phyloP scores from a whole-genome alignment of 2,329 filamentous ascomycete genomes.

The Aspergillus quadricinctus region DNA sequence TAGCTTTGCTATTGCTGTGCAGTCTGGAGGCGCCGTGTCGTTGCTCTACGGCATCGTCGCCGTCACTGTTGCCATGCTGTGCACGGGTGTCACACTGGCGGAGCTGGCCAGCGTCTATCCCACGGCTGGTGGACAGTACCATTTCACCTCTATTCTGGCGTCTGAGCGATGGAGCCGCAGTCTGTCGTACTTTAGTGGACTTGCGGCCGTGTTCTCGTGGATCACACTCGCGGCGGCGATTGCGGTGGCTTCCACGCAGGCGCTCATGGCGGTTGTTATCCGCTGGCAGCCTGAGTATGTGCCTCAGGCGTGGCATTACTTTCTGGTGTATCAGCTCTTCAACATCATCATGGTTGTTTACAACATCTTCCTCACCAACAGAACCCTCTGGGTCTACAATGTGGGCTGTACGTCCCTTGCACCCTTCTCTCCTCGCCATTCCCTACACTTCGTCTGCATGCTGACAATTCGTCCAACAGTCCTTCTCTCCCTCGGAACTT shows the following conservation, averaged over 20 bases:
- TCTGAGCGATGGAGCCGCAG: conserved; percentile 19
- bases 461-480: conserved; percentile 7
- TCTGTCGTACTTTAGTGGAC: conserved; percentile 19
- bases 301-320: conserved; percentile 18
- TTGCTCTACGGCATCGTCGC: conserved; percentile 20
- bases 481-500: conserved; percentile 16
- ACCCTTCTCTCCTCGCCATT: too few relatives aligned
- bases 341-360: conserved; percentile 14
- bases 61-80: conserved; percentile 18
- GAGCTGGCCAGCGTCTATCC: conserved; percentile 27
- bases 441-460: background rate
- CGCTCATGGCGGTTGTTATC: conserved; percentile 20
- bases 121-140: conserved; percentile 27
- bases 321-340: conserved; percentile 18
- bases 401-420: conserved; percentile 12
- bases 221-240: conserved; percentile 19
- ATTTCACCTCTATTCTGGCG: conserved; percentile 26
- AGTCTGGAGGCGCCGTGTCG: conserved; percentile 18
- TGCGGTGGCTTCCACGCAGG: conserved; percentile 12
- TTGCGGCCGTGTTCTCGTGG: conserved; percentile 20
- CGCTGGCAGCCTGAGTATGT: conserved; percentile 17
- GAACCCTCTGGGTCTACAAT: conserved; percentile 21
- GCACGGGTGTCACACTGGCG: conserved; percentile 20
- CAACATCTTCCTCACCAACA: conserved; percentile 18
- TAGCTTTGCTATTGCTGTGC: conserved; percentile 22